Conservation (phyloP, 2,329 filamentous ascomycete species). For the Colletotrichum australisinense region DNA sequence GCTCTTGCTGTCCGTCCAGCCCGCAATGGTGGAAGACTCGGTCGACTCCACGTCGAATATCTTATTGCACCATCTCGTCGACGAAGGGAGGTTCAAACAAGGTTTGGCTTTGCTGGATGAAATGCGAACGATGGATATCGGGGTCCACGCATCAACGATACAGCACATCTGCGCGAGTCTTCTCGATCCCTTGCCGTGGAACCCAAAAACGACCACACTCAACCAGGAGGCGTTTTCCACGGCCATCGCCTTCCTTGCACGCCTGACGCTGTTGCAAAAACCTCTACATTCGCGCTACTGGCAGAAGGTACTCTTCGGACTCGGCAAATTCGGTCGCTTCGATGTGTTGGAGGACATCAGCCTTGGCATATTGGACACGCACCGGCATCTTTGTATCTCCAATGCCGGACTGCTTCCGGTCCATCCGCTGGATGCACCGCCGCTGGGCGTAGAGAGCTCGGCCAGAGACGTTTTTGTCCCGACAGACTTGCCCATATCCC, state of each 20-base stretch:
- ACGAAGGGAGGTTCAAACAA: slow-evolving; percentile 40
- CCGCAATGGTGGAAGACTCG: slow-evolving; percentile 45
- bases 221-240: slow-evolving; percentile 8
- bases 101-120: slow-evolving; percentile 50
- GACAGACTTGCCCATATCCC: slow-evolving; percentile 53
- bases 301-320: slow-evolving; percentile 55
- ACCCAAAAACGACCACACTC: not conserved
- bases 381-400: slow-evolving; percentile 42
- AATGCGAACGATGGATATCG: slow-evolving; percentile 48
- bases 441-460: not conserved
- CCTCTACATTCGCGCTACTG: slow-evolving; percentile 52
- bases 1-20: slow-evolving; percentile 57
- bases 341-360: slow-evolving; percentile 58
- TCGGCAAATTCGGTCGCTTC: slow-evolving; percentile 56
- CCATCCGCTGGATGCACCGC: slow-evolving; percentile 56
- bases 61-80: slow-evolving; percentile 45
- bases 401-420: slow-evolving; percentile 52
- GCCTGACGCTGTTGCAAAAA: slow-evolving; percentile 13
- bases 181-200: slow-evolving; percentile 20
- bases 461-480: slow-evolving; percentile 40
- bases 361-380: slow-evolving; percentile 55
- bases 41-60: slow-evolving; percentile 46
- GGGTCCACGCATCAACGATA: slow-evolving; percentile 37
- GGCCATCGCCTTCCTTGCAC: slow-evolving; percentile 21
- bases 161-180: slow-evolving; percentile 25